Evolutionary conservation across 1,284 basidiomycete genomes (phyloP), one percentile per base, ranked within the genome.

Genomic region (Volvariella volvacea): DNA sequence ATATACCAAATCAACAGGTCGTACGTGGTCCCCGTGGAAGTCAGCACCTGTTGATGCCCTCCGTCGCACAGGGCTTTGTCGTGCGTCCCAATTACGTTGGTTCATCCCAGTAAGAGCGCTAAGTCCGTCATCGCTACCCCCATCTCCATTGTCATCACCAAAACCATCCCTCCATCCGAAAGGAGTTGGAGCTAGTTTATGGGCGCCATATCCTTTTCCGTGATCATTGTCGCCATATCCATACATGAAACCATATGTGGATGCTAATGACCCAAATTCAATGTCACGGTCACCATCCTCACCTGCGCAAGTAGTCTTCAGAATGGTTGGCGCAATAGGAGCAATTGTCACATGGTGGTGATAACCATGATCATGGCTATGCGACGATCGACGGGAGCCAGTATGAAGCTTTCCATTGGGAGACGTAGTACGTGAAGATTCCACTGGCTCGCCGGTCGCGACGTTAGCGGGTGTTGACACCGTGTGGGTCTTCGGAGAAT

Each of bases 271-370:
- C 8, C 34, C 34, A n/a, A 36, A 36, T 36, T 14, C 47, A 47
- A 22, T 41, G 43, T n/a, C 47, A 44, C n/a, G 34, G 4, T 36
- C 34, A 36, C 19, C 34, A 14, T 47, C 66, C 44, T 77, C 72
- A 7, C 69, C 74, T 2, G 71, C 63, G 21, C 71, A 74, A 0
- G 71, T 74, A 19, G 88, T 91, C 71, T 98, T 99, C 54, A 99
- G 74, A 38, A 90, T 78, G 1, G 95, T 94, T 0, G 95, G 95
- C 0, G 93, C 88, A 51, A 99, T 94, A 39, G 92, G 88, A 10
- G 92, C 93, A 51, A 98, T 99, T 3, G 92, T 95, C 50, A 91
- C 74, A 37, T 36, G 19, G 34, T 36, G n/a, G 25, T 28, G 25
- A 28, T 28, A 28, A 12, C 6, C 12, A 28, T 82, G 58, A 17